Conservation (phyloP, 768 basidiomycete genomes). For the Leccinellum rugosiceps region DNA sequence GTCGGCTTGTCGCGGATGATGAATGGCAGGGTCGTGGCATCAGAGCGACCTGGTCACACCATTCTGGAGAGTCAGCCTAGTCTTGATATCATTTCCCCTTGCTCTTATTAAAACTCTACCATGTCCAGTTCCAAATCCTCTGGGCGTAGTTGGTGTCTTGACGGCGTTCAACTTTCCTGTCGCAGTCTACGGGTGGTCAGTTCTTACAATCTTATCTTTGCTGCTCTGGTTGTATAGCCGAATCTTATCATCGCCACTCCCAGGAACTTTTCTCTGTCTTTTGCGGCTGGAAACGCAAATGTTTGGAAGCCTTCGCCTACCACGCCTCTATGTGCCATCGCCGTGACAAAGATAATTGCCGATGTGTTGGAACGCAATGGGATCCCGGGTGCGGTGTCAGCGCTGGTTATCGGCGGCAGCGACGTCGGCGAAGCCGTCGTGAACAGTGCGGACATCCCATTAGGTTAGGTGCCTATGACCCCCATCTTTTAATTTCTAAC, state of each 20-base stretch:
- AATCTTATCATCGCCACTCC: constrained; percentile 8
- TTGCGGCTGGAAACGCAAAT: constrained; percentile 90
- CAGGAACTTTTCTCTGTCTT: constrained; percentile 88
- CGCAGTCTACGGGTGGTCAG: constrained; percentile 87
- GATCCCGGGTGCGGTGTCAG: constrained; percentile 79
- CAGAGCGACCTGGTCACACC: constrained; percentile 86
- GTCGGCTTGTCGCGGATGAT: constrained; percentile 91
- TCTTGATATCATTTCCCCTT: not conserved
- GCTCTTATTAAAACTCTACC: constrained; percentile 12
- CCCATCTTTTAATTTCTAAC: constrained; percentile 1
- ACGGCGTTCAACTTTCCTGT: constrained; percentile 97
- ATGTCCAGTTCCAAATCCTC: constrained; percentile 79
- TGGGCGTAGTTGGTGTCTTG: constrained; percentile 71
- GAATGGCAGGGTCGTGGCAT: constrained; percentile 84
- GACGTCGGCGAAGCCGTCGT: constrained; percentile 79
- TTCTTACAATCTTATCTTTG: constrained; percentile 1
- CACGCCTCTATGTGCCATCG: constrained; percentile 88
- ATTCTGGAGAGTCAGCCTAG: constrained; percentile 73
- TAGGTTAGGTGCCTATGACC: constrained; percentile 48
- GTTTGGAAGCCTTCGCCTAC: constrained; percentile 94
- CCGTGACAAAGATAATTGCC: constrained; percentile 82
- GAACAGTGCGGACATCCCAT: constrained; percentile 67
- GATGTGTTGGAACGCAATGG: constrained; percentile 78
- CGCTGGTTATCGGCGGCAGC: constrained; percentile 79
- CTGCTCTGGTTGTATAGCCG: constrained; percentile 1